A percentile compares a stretch with the other conserved stretches of the same genome.
These are phyloP conservation scores for Fraxinus velutina DNA, from an alignment of 305 asterid species.

Conservation along the genomic window DNA sequence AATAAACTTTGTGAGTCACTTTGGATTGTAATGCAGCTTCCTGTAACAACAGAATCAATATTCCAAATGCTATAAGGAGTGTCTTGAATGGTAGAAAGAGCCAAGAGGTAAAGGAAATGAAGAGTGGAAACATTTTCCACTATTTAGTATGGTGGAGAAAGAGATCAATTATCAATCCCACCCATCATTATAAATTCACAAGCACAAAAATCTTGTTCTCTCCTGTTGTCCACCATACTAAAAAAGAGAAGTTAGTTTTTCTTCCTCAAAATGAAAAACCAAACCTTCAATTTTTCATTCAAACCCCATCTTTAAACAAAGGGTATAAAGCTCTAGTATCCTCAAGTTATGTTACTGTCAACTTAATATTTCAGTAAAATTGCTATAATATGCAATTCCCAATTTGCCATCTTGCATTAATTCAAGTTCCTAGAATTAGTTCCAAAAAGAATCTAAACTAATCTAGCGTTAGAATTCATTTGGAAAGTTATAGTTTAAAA, in stretches of 20 bases:
- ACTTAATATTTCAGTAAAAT: background rate
- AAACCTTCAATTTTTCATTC: background rate
- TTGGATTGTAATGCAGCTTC: conserved; percentile 64
- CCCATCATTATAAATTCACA: background rate
- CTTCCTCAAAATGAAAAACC: background rate
- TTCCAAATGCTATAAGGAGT: background rate
- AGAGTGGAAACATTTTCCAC: conserved; percentile 5
- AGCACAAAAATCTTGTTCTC: background rate
- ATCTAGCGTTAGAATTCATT: background rate
- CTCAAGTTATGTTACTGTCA: background rate
- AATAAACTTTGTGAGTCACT: conserved; percentile 76
- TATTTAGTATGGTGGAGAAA: background rate
- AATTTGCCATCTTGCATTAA: background rate
- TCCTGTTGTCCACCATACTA: background rate
- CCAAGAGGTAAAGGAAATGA: background rate
- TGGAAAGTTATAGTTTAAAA: background rate
- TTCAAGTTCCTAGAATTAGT: background rate
- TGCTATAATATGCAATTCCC: background rate
- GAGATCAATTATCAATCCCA: conserved; percentile 7
- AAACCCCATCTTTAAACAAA: background rate
- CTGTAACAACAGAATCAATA: conserved; percentile 34
- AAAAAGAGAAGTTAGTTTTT: background rate
- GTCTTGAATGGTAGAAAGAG: background rate
- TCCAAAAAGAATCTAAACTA: background rate
- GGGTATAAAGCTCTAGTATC: background rate